These are phyloP conservation scores for Lomentospora prolificans DNA, from an alignment of 2,329 filamentous ascomycete species.

Conservation along the genomic window DNA sequence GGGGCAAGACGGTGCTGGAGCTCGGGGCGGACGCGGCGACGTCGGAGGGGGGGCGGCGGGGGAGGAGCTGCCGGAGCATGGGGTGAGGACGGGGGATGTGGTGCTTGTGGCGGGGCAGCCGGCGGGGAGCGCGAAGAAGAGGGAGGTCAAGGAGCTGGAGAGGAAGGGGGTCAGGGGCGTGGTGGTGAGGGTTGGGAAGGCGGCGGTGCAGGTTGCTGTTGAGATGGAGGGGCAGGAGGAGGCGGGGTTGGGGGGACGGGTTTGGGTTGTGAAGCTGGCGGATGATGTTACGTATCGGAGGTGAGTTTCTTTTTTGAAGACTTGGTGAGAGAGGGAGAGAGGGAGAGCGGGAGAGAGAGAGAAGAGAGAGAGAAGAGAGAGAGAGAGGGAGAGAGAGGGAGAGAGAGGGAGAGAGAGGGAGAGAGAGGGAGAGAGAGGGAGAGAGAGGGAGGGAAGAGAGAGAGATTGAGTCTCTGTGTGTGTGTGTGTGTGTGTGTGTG, in stretches of 20 bases:
- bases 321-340: not conserved
- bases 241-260: conserved; percentile 31
- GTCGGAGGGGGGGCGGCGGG: conserved; percentile 12
- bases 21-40: conserved; percentile 65
- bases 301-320: conserved; percentile 20
- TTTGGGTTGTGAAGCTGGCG: conserved; percentile 59
- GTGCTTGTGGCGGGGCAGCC: conserved; percentile 68
- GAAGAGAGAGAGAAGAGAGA: not conserved
- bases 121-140: conserved; percentile 60
- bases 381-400: not conserved
- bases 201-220: conserved; percentile 54
- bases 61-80: conserved; percentile 61
- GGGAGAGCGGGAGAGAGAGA: not conserved
- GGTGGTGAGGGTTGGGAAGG: conserved; percentile 52
- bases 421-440: not conserved
- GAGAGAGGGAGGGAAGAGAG: no score
- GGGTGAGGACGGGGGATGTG: conserved; percentile 67
- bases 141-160: conserved; percentile 61
- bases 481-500: no score
- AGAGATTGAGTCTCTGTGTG: no score
- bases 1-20: conserved; percentile 83
- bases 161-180: conserved; percentile 61
- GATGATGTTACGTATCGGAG: conserved; percentile 58
- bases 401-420: not conserved
- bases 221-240: conserved; percentile 50